A percentile compares a stretch with the other conserved stretches of the same genome.
Conservation (phyloP, 352 stramenopile genomes). For the Globisporangium paddicum region DNA sequence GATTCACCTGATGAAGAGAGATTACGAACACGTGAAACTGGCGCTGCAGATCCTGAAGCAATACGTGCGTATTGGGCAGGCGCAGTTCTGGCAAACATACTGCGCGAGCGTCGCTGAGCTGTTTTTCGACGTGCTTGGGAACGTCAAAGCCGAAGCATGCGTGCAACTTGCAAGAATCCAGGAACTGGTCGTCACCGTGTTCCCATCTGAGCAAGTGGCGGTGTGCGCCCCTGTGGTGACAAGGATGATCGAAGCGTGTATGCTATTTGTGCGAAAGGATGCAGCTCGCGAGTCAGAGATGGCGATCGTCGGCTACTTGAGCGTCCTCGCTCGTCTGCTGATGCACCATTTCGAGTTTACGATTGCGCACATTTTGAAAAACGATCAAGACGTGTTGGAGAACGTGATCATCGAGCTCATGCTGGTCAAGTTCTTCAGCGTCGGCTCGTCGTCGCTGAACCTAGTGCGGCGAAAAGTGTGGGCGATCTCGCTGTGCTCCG, state of each 20-base stretch:
- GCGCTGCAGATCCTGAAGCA: slow-evolving; percentile 49
- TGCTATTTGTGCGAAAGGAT: slow-evolving; percentile 34
- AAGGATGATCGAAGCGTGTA: slow-evolving; percentile 41
- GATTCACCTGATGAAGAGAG: slow-evolving; percentile 61
- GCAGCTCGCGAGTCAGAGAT: slow-evolving; percentile 42
- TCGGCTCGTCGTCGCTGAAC: slow-evolving; percentile 54
- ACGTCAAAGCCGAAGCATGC: slow-evolving; percentile 65
- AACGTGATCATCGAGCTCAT: slow-evolving; percentile 45
- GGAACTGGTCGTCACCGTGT: slow-evolving; percentile 34
- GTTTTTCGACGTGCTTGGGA: slow-evolving; percentile 48
- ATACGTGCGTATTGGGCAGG: slow-evolving; percentile 55
- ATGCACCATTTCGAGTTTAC: slow-evolving; percentile 42
- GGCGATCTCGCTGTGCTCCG: slow-evolving; percentile 45
- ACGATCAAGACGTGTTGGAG: slow-evolving; percentile 30
- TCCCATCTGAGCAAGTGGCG: slow-evolving; percentile 37
- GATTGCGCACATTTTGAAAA: slow-evolving; percentile 36
- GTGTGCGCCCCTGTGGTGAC: slow-evolving; percentile 28
- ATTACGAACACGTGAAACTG: slow-evolving; percentile 74
- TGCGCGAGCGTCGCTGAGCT: slow-evolving; percentile 33
- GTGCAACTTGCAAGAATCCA: slow-evolving; percentile 45
- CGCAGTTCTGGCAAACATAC: slow-evolving; percentile 70
- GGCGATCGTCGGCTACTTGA: slow-evolving; percentile 60
- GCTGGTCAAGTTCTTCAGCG: slow-evolving; percentile 69
- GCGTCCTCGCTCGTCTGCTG: slow-evolving; percentile 48
- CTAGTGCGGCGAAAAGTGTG: slow-evolving; percentile 63